Conservation (phyloP, 805 yeast genomes). For the Ogataea nitratoaversa region DNA sequence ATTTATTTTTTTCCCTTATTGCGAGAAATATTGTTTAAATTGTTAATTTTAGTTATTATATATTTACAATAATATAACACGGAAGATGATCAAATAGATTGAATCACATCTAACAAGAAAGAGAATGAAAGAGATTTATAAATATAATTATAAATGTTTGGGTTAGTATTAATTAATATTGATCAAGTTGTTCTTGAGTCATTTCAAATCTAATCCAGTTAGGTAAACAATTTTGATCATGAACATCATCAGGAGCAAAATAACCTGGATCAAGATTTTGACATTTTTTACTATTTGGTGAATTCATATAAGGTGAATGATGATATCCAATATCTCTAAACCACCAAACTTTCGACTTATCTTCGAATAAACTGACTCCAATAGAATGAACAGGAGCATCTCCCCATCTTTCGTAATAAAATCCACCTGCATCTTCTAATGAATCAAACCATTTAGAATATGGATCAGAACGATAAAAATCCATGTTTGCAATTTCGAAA, state of each 20-base stretch:
- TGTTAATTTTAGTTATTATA: no score
- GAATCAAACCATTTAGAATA: constrained; percentile 64
- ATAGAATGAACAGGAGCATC: constrained; percentile 53
- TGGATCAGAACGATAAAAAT: constrained; percentile 68
- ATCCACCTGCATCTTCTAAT: constrained; percentile 71
- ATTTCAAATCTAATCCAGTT: constrained; percentile 52
- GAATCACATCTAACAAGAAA: no score
- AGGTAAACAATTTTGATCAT: constrained; percentile 65
- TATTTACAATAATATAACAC: no score
- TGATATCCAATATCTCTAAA: constrained; percentile 49
- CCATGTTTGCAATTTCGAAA: constrained; percentile 75
- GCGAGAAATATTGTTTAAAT: no score
- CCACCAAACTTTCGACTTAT: constrained; percentile 44
- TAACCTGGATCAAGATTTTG: constrained; percentile 16
- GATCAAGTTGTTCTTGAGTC: constrained; percentile 16
- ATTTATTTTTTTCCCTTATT: no score
- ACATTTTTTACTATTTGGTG: constrained; percentile 36
- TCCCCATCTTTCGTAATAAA: constrained; percentile 72
- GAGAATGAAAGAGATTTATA: no score
- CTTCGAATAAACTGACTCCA: constrained; percentile 46
- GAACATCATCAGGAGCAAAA: constrained; percentile 32
- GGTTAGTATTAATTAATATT: constrained; percentile 13
- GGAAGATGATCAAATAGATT: no score
- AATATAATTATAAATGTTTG: no score
- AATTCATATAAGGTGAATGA: constrained; percentile 45